These are phyloP conservation scores for Plectosphaerella cucumerina DNA, from an alignment of 2,329 filamentous ascomycete genomes.

Conservation along the genomic window DNA sequence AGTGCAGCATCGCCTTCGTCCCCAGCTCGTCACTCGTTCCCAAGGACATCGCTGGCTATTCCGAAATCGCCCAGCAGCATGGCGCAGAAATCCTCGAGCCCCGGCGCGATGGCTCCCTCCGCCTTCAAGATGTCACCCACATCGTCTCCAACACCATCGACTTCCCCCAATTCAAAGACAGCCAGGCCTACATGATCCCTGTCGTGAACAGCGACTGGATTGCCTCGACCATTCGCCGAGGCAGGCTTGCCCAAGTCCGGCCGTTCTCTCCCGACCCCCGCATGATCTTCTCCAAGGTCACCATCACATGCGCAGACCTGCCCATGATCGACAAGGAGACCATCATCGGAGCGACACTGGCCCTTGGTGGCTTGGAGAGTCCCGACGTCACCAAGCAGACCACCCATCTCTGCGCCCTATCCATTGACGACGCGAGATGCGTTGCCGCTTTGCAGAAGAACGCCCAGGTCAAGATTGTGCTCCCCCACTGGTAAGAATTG, in stretches of 20 bases:
- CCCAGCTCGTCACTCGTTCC: slow-evolving; percentile 34
- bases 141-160: slow-evolving; percentile 73
- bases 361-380: slow-evolving; percentile 80
- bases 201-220: slow-evolving; percentile 85
- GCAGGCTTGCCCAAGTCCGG: slow-evolving; percentile 71
- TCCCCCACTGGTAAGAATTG: slow-evolving; percentile 74
- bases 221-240: slow-evolving; percentile 61
- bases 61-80: slow-evolving; percentile 39
- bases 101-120: slow-evolving; percentile 42
- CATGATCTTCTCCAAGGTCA: slow-evolving; percentile 83
- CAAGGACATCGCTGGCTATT: slow-evolving; percentile 38
- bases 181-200: slow-evolving; percentile 73
- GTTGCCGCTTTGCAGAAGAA: slow-evolving; percentile 58
- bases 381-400: slow-evolving; percentile 67
- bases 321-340: slow-evolving; percentile 85
- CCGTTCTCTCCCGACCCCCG: slow-evolving; percentile 88
- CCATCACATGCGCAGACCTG: slow-evolving; percentile 78
- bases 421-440: slow-evolving; percentile 70
- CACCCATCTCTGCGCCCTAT: slow-evolving; percentile 85
- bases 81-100: slow-evolving; percentile 46
- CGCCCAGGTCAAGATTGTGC: slow-evolving; percentile 73
- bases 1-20: slow-evolving; percentile 42
- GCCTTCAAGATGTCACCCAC: slow-evolving; percentile 46
- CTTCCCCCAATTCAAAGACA: slow-evolving; percentile 79
- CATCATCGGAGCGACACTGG: slow-evolving; percentile 83